A percentile compares a stretch with the other conserved stretches of the same genome.
Conservation (phyloP, 805 yeast genomes). For the Komagataella ulmi region DNA sequence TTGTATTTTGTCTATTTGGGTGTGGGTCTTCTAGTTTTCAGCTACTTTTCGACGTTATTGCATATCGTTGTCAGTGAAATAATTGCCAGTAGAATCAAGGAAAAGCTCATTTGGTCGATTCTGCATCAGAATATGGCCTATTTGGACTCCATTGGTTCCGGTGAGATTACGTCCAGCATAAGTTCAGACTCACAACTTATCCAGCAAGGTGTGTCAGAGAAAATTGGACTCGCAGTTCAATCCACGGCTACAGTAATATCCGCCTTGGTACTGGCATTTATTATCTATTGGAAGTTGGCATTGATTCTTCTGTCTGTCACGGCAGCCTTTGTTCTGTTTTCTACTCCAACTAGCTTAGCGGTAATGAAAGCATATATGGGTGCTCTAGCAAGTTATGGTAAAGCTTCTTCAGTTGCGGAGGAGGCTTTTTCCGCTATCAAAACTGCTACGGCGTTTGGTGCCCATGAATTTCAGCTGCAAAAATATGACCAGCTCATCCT, state of each 20-base stretch:
- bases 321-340: constrained; percentile 45
- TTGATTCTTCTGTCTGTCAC: constrained; percentile 24
- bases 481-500: constrained; percentile 16
- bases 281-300: constrained; percentile 18
- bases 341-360: constrained; percentile 38
- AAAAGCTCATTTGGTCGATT: constrained; percentile 19
- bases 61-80: constrained; percentile 25
- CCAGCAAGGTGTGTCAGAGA: constrained; percentile 28
- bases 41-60: constrained; percentile 18
- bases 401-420: constrained; percentile 20
- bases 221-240: constrained; percentile 21
- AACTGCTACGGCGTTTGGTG: constrained; percentile 26
- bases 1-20: constrained; percentile 25
- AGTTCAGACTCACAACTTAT: constrained; percentile 23
- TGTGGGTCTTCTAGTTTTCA: constrained; percentile 18
- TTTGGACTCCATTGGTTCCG: constrained; percentile 26
- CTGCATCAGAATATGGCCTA: constrained; percentile 25
- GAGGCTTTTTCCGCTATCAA: constrained; percentile 24
- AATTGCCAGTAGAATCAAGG: constrained; percentile 20
- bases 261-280: constrained; percentile 16
- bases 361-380: constrained; percentile 22
- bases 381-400: background rate
- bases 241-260: constrained; percentile 20
- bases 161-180: constrained; percentile 26
- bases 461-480: constrained; percentile 19